Percentiles rank a stretch among this genome's conserved stretches.
phyloP scores from a whole-genome alignment of 1,284 basidiomycete species.

The Naganishia sp. region DNA sequence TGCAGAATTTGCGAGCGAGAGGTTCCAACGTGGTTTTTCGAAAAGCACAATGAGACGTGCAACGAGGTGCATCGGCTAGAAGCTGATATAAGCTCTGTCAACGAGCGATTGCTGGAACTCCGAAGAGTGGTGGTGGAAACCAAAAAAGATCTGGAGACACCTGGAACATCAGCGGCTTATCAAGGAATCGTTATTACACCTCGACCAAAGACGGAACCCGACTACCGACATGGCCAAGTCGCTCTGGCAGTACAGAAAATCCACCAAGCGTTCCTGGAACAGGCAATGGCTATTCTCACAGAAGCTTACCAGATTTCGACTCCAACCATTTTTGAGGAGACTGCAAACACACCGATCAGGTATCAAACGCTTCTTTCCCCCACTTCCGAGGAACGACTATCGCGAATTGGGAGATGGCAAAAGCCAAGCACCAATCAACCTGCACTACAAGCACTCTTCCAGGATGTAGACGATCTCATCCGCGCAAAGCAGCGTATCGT shows the following conservation, averaged over 20 bases:
- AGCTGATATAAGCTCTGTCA: constrained; percentile 89
- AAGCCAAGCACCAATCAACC: constrained; percentile 81
- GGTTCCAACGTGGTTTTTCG: constrained; percentile 98
- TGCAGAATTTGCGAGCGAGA: constrained; percentile 98
- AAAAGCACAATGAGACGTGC: constrained; percentile 99
- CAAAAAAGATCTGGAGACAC: constrained; percentile 59
- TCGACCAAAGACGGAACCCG: constrained; percentile 20
- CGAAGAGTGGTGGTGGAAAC: constrained; percentile 78
- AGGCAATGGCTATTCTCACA: constrained; percentile 79
- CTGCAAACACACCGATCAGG: constrained; percentile 85
- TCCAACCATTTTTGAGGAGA: constrained; percentile 86
- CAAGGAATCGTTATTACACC: constrained; percentile 60
- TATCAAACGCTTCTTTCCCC: constrained; percentile 86
- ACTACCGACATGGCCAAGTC: constrained; percentile 53
- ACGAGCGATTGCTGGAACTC: constrained; percentile 87
- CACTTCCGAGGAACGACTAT: constrained; percentile 77
- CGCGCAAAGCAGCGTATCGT: constrained; percentile 92
- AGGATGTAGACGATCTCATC: constrained; percentile 85
- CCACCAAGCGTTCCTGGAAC: constrained; percentile 73
- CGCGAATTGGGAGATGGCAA: constrained; percentile 77
- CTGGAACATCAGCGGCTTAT: constrained; percentile 68
- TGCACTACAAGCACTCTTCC: constrained; percentile 75
- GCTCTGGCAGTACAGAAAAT: constrained; percentile 76
- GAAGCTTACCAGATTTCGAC: constrained; percentile 80
- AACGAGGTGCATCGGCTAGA: constrained; percentile 94